These are phyloP conservation scores for Neoboletus brunneissimus DNA, from an alignment of 768 basidiomycete species.

Conservation along the genomic window DNA sequence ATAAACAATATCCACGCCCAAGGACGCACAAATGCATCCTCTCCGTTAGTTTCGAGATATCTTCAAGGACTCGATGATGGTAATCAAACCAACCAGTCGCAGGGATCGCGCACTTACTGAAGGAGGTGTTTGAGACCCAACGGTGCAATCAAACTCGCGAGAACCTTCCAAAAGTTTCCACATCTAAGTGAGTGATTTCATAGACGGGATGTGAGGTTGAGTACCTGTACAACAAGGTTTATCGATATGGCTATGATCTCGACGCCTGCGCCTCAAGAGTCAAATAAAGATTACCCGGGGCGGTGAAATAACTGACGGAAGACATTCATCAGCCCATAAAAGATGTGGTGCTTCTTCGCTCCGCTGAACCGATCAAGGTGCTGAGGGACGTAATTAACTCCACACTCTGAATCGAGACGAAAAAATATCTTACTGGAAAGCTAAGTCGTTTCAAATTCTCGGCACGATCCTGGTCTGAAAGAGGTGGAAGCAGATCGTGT, in stretches of 20 bases:
- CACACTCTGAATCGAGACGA: background rate
- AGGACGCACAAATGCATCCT: background rate
- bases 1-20: constrained; percentile 3
- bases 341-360: constrained; percentile 1
- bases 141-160: background rate
- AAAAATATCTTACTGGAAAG: background rate
- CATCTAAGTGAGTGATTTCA: background rate
- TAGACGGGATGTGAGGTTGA: background rate
- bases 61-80: background rate
- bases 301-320: background rate
- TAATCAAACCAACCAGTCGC: background rate
- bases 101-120: background rate
- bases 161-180: background rate
- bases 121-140: background rate
- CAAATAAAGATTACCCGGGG: background rate
- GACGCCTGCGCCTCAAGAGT: background rate
- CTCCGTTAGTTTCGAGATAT: background rate
- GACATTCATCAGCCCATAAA: constrained; percentile 1
- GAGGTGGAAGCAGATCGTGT: background rate
- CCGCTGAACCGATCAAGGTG: constrained; percentile 1
- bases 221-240: background rate
- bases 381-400: background rate
- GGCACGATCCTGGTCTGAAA: constrained; percentile 1
- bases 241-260: background rate
- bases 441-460: background rate